Conservation (phyloP, 2,329 filamentous ascomycete genomes). For the Colletotrichum tamarilloi region DNA sequence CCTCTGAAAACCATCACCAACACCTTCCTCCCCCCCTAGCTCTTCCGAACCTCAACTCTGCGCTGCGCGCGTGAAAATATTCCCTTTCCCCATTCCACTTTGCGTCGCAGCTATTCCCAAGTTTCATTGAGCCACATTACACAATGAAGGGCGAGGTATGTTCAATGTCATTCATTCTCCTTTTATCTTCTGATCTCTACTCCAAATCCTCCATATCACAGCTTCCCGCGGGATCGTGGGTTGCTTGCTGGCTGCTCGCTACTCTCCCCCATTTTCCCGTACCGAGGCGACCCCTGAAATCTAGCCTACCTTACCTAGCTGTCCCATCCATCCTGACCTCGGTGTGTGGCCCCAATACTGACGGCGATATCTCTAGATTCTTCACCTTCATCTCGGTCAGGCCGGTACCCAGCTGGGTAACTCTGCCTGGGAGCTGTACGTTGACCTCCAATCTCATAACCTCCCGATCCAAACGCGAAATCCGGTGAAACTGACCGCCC, state of each 20-base stretch:
- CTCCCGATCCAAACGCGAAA: slow-evolving; percentile 34
- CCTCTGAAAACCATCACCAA: slow-evolving; percentile 49
- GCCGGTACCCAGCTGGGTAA: slow-evolving; percentile 80
- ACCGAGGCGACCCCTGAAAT: slow-evolving; percentile 21
- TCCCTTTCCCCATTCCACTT: slow-evolving; percentile 38
- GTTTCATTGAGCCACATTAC: slow-evolving; percentile 39
- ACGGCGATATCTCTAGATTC: slow-evolving; percentile 56
- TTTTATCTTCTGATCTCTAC: slow-evolving; percentile 16
- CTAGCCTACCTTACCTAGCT: background rate
- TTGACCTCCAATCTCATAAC: slow-evolving; percentile 37
- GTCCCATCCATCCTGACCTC: slow-evolving; percentile 5
- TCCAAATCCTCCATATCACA: background rate
- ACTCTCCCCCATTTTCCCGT: slow-evolving; percentile 13
- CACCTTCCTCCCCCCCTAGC: slow-evolving; percentile 41
- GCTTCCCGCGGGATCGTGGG: slow-evolving; percentile 18
- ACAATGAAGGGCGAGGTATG: slow-evolving; percentile 70
- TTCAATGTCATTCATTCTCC: slow-evolving; percentile 24
- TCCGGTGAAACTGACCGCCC: slow-evolving; percentile 36
- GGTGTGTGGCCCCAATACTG: slow-evolving; percentile 18
- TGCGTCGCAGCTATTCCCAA: slow-evolving; percentile 37
- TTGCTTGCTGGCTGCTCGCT: slow-evolving; percentile 4
- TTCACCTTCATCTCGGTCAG: slow-evolving; percentile 74
- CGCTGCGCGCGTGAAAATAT: slow-evolving; percentile 49
- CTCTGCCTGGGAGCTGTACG: slow-evolving; percentile 82
- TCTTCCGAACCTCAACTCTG: slow-evolving; percentile 41